These are phyloP conservation scores for Diplodia sapinea DNA, from an alignment of 2,329 filamentous ascomycete species.

Conservation along the genomic window DNA sequence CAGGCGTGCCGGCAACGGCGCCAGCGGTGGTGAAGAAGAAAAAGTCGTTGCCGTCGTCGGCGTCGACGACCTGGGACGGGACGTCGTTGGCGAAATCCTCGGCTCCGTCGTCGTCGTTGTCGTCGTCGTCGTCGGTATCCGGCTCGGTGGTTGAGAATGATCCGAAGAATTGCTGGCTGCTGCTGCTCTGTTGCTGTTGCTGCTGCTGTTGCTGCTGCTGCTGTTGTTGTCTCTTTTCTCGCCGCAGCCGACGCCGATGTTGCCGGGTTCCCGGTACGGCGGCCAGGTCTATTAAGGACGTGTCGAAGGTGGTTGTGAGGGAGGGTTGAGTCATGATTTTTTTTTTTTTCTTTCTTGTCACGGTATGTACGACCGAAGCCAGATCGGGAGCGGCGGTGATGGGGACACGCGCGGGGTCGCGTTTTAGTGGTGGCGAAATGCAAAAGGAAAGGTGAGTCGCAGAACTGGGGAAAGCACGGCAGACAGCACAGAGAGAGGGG, in stretches of 20 bases:
- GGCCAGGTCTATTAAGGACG: conserved; percentile 43
- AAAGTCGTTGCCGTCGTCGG: background rate
- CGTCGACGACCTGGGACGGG: background rate
- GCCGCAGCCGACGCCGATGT: background rate
- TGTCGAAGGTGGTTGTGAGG: conserved; percentile 48
- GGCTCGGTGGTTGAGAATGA: conserved; percentile 49
- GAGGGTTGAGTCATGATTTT: conserved; percentile 45
- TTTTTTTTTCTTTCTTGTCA: background rate
- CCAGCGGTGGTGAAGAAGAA: background rate
- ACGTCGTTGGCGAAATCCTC: conserved; percentile 28
- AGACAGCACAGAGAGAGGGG: too few species aligned
- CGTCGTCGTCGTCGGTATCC: conserved; percentile 39
- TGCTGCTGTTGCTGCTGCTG: background rate
- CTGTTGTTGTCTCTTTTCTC: background rate
- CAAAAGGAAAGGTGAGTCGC: background rate
- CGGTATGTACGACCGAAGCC: background rate
- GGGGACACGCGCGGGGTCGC: background rate
- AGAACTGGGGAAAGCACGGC: too few species aligned
- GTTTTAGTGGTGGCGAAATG: background rate
- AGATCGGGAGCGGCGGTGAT: background rate
- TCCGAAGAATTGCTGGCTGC: background rate
- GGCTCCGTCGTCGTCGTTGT: conserved; percentile 35
- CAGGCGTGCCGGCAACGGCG: background rate
- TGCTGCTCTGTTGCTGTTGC: background rate
- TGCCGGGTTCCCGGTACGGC: background rate